Percentiles rank a stretch among this genome's conserved stretches.
Conservation (phyloP, 225 moss, liverwort and hornwort species). For the Antitrichia curtipendula region DNA sequence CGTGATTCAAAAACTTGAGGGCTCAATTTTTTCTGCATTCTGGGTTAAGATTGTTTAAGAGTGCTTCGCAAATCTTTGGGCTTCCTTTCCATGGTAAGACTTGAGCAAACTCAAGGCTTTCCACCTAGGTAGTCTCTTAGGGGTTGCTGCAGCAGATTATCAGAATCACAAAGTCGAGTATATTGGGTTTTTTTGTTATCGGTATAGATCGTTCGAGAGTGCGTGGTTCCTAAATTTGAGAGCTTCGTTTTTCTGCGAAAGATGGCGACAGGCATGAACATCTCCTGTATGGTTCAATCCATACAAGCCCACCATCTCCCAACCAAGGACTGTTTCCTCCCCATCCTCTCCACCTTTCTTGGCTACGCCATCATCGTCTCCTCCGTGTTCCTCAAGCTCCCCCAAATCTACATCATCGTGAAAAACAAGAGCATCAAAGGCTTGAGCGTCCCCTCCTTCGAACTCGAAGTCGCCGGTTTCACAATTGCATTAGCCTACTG, state of each 20-base stretch:
- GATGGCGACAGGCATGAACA: constrained; percentile 45
- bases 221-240: not conserved
- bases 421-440: constrained; percentile 80
- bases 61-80: not conserved
- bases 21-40: too few species aligned
- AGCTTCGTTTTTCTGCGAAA: not conserved
- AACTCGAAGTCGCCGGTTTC: constrained; percentile 82
- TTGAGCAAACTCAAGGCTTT: not conserved
- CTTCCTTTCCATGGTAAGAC: not conserved
- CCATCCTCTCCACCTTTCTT: constrained; percentile 58
- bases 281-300: constrained; percentile 54
- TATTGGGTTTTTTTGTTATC: not conserved
- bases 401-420: constrained; percentile 76
- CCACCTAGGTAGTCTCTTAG: not conserved
- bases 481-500: constrained; percentile 80
- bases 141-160: not conserved
- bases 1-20: not conserved
- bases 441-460: constrained; percentile 69
- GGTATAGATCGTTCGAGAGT: not conserved
- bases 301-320: constrained; percentile 46
- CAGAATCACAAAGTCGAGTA: not conserved
- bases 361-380: constrained; percentile 67
- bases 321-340: constrained; percentile 42
- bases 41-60: not conserved
- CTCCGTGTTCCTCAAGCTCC: constrained; percentile 73